Conservation (phyloP, 192 early-diverging fungal species). For the Coemansia sp. region DNA sequence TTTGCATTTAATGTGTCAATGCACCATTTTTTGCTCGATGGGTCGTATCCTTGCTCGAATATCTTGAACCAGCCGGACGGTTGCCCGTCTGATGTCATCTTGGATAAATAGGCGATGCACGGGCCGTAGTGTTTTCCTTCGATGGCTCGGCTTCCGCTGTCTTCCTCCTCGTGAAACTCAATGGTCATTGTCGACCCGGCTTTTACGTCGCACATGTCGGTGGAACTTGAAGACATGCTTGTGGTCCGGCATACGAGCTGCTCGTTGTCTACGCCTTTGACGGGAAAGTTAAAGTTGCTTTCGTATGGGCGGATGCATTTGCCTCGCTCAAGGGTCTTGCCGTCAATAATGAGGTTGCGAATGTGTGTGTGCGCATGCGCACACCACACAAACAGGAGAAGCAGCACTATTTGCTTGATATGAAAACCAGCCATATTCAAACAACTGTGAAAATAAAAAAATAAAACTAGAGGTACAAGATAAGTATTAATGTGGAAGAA, state of each 20-base stretch:
- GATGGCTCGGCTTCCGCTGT: neutral
- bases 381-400: neutral
- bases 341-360: conserved; percentile 14
- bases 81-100: conserved; percentile 6
- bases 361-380: conserved; percentile 25
- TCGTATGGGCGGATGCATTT: conserved; percentile 28
- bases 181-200: conserved; percentile 22
- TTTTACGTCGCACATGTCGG: conserved; percentile 14
- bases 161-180: conserved; percentile 16
- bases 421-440: conserved; percentile 3
- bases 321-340: conserved; percentile 12
- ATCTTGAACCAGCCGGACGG: conserved; percentile 36
- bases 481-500: too few species aligned
- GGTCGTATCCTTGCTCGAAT: conserved; percentile 30
- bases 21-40: conserved; percentile 26
- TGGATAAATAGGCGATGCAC: conserved; percentile 30
- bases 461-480: conserved; percentile 2
- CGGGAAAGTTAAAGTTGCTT: conserved; percentile 21
- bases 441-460: neutral
- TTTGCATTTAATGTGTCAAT: conserved; percentile 20
- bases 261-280: conserved; percentile 13
- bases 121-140: conserved; percentile 24
- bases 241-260: conserved; percentile 26
- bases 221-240: conserved; percentile 1
- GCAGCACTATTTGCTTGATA: neutral